Evolutionary conservation across 1,139 yeast species (phyloP).

Genomic region (Arxiozyma bovina): DNA sequence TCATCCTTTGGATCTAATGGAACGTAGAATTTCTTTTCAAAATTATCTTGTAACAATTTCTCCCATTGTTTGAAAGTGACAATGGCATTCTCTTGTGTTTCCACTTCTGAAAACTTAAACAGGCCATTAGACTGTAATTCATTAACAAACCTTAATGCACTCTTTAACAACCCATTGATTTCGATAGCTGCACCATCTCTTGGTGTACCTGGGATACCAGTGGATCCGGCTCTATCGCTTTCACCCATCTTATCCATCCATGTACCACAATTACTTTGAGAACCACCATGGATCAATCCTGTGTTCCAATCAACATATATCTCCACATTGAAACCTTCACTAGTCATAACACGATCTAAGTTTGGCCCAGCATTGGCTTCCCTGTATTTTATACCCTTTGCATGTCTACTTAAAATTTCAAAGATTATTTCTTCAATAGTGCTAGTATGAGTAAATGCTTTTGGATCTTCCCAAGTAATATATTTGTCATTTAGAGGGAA

Average conservation of each 20-base stretch:
- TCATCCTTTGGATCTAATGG: constrained; percentile 58
- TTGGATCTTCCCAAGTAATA: constrained; percentile 56
- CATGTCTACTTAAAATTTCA: constrained; percentile 80
- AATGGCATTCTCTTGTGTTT: constrained; percentile 46
- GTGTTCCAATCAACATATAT: constrained; percentile 79
- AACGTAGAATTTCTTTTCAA: constrained; percentile 69
- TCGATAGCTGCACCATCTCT: constrained; percentile 96
- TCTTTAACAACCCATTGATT: constrained; percentile 79
- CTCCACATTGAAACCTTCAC: constrained; percentile 82
- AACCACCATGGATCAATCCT: constrained; percentile 87
- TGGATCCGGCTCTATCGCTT: constrained; percentile 68
- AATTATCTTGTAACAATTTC: constrained; percentile 52
- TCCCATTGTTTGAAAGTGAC: constrained; percentile 64
- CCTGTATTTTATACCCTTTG: constrained; percentile 74
- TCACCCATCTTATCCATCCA: constrained; percentile 99
- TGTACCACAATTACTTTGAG: constrained; percentile 89
- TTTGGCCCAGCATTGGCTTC: constrained; percentile 93
- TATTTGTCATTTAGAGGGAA: constrained; percentile 86
- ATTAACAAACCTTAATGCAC: constrained; percentile 71
- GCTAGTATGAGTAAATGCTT: constrained; percentile 65
- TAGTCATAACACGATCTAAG: constrained; percentile 85
- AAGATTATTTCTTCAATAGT: constrained; percentile 68
- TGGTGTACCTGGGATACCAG: constrained; percentile 94
- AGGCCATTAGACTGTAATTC: constrained; percentile 45
- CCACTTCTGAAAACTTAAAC: constrained; percentile 51